Evolutionary conservation across 75 land plant genomes (phyloP), one percentile per base, ranked within the genome.

Genomic region (Pinus taeda): DNA sequence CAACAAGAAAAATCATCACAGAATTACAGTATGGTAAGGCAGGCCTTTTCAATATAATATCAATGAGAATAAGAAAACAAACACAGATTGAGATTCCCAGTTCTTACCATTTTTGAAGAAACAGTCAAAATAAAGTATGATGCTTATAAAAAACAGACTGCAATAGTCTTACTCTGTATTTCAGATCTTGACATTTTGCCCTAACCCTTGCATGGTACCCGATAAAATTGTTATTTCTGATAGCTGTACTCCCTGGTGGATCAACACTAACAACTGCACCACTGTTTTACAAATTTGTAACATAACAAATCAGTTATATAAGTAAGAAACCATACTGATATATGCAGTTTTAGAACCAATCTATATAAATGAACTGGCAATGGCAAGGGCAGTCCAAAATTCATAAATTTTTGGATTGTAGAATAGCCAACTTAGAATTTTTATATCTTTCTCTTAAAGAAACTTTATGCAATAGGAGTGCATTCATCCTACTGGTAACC

Each of bases 161-260:
- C 29, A 67, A 15, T 6, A 67, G 24, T 29, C 70, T n/a, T n/a
- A 94, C 99, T 91, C 90, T 86, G 78, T 96, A 94, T 78, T 94
- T 96, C 86, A 94, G 67, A 77, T 96, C 99, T 78, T 96, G 99
- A 84, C 95, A 92, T 80, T 89, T 92, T 4, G 84, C 83, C 24
- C 97, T 97, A 81, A 96, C 93, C 17, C 90, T 95, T 58, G 95
- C 95, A 90, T 96, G 79, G 77, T 92, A 82, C 20, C 99, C 99
- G 70, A 96, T 90, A 15, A 79, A 73, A 67, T 96, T 96, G 59
- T 94, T 83, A 33, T 78, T 79, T 63, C 99, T 97, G 15, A 96
- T 78, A 1, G 86, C 73, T 13, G 95, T 96, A 26, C 76, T 53
- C 6, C 97, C 99, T 15, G 95, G 93, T 80, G 89, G 76, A 82